A percentile compares a stretch with the other conserved stretches of the same genome.
Evolutionary conservation across 208 protist species (phyloP).

Genomic region (Phytomonas sp.): DNA sequence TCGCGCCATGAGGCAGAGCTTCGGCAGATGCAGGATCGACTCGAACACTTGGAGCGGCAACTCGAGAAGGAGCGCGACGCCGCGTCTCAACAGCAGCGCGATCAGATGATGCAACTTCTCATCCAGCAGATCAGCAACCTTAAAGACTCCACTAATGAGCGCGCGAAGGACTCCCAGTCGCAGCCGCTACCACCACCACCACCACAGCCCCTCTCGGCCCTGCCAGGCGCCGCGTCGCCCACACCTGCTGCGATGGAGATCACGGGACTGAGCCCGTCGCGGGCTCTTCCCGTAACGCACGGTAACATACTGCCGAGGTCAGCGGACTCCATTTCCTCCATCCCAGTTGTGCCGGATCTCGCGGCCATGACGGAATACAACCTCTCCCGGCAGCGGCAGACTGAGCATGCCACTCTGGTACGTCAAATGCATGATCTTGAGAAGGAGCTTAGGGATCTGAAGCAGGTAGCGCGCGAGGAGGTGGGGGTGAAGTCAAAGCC

Average conservation of each 20-base stretch:
- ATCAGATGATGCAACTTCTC: slow-evolving; percentile 30
- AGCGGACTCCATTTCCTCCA: slow-evolving; percentile 18
- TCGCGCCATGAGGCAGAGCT: slow-evolving; percentile 4
- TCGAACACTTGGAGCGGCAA: slow-evolving; percentile 16
- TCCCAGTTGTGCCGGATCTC: slow-evolving; percentile 76
- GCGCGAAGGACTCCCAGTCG: neutral
- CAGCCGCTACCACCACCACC: slow-evolving; percentile 11
- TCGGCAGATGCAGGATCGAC: slow-evolving; percentile 30
- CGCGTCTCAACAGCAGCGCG: slow-evolving; percentile 49
- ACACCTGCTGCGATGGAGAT: slow-evolving; percentile 3
- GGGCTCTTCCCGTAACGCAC: neutral
- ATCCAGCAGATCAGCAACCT: neutral
- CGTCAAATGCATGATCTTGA: slow-evolving; percentile 59
- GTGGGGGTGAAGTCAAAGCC: neutral
- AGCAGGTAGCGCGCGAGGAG: slow-evolving; percentile 11
- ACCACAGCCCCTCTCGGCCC: slow-evolving; percentile 5
- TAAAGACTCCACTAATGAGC: neutral
- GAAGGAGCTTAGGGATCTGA: slow-evolving; percentile 36
- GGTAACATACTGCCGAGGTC: neutral
- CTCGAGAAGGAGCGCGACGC: slow-evolving; percentile 53
- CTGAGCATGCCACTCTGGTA: slow-evolving; percentile 47
- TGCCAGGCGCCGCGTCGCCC: slow-evolving; percentile 9
- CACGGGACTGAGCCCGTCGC: neutral
- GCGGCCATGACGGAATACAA: slow-evolving; percentile 69
- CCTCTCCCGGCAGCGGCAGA: slow-evolving; percentile 48